Evolutionary conservation across 257 asterid species (phyloP).

Genomic region (Hygrophila difformis): DNA sequence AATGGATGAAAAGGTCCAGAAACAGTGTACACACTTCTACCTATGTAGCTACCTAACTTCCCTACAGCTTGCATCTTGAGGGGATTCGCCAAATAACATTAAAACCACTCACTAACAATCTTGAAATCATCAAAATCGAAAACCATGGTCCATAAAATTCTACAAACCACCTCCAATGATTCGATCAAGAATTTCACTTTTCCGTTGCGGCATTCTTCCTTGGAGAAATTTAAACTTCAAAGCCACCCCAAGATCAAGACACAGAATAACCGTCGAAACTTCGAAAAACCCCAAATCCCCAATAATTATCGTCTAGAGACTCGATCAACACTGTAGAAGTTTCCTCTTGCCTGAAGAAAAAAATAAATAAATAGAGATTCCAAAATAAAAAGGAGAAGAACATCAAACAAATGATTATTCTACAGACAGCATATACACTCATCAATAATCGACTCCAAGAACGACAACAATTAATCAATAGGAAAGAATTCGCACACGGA

Average conservation of each 20-base stretch:
- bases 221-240: conserved; percentile 10
- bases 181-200: conserved; percentile 11
- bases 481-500: neutral
- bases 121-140: conserved; percentile 16
- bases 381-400: conserved; percentile 8
- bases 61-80: conserved; percentile 84
- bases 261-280: conserved; percentile 19
- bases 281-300: conserved; percentile 12
- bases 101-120: conserved; percentile 16
- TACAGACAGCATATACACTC: conserved; percentile 1
- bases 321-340: neutral
- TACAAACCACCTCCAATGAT: conserved; percentile 10
- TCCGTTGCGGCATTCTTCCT: neutral
- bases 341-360: conserved; percentile 1
- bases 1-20: conserved; percentile 97
- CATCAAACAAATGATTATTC: neutral
- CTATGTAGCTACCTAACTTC: conserved; percentile 71
- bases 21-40: conserved; percentile 62
- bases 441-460: conserved; percentile 10
- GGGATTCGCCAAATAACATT: conserved; percentile 15
- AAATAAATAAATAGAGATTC: conserved; percentile 3
- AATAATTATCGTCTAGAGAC: conserved; percentile 16
- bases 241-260: conserved; percentile 28
- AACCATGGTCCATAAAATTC: conserved; percentile 11
- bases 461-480: conserved; percentile 1